Conservation (phyloP, 768 basidiomycete genomes). For the Boletus vermiculosoides region DNA sequence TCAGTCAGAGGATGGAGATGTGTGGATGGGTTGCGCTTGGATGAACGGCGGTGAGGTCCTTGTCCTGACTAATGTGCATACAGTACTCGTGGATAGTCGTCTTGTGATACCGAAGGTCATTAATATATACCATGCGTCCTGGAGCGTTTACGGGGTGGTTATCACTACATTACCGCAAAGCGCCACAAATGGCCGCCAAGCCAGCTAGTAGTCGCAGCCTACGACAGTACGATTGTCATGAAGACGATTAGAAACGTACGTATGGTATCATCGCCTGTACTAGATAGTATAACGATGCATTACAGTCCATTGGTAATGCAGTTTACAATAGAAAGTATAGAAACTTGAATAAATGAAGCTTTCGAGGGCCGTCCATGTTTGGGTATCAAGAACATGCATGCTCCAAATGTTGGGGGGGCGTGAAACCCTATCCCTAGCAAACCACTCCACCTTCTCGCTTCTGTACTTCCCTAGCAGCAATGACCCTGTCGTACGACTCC, state of each 20-base stretch:
- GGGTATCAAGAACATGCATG: slow-evolving; percentile 23
- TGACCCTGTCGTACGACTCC: slow-evolving; percentile 69
- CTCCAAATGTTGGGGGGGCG: neutral
- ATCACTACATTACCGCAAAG: too few relatives aligned
- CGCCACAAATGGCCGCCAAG: too few relatives aligned
- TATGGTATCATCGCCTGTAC: slow-evolving; percentile 8
- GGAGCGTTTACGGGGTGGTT: too few relatives aligned
- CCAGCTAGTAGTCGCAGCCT: too few relatives aligned
- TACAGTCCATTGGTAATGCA: slow-evolving; percentile 19
- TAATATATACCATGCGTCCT: too few relatives aligned
- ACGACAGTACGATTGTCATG: neutral
- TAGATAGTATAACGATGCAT: slow-evolving; percentile 9
- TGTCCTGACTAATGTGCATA: too few relatives aligned
- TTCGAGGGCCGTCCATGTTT: slow-evolving; percentile 10
- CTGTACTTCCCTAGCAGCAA: slow-evolving; percentile 49
- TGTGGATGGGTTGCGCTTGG: too few relatives aligned
- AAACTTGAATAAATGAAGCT: slow-evolving; percentile 26
- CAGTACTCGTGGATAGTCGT: too few relatives aligned
- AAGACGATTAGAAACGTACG: neutral
- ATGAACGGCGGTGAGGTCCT: too few relatives aligned
- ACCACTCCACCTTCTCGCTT: slow-evolving; percentile 15
- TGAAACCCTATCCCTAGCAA: neutral
- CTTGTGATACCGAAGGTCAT: too few relatives aligned
- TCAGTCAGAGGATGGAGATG: too few relatives aligned
- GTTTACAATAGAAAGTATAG: slow-evolving; percentile 29